Conservation (phyloP, 2,329 filamentous ascomycete genomes). For the Colletotrichum abscissum region DNA sequence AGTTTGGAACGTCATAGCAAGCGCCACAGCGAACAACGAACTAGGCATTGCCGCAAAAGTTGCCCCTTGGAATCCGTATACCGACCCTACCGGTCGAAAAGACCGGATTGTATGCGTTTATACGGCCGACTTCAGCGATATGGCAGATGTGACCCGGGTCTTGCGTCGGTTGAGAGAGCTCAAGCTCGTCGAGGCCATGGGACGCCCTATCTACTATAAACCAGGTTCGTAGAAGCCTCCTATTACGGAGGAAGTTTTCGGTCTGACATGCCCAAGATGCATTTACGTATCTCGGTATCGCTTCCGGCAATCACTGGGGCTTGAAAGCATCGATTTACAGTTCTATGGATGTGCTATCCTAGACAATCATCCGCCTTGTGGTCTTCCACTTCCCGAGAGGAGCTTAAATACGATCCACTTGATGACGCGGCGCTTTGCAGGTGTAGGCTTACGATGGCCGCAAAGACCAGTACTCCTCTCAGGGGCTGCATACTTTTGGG, state of each 20-base stretch:
- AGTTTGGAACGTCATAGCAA: conserved; percentile 74
- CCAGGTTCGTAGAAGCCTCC: conserved; percentile 61
- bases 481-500: neutral
- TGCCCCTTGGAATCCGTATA: conserved; percentile 58
- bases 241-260: neutral
- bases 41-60: conserved; percentile 82
- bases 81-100: conserved; percentile 53
- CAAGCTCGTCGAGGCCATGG: conserved; percentile 63
- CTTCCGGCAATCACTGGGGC: conserved; percentile 69
- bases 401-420: neutral
- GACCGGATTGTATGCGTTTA: conserved; percentile 80
- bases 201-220: conserved; percentile 80
- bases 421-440: neutral
- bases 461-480: neutral
- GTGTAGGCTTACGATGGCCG: neutral
- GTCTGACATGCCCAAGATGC: conserved; percentile 61
- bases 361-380: neutral
- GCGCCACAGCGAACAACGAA: conserved; percentile 74
- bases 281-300: conserved; percentile 74
- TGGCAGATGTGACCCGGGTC: conserved; percentile 75
- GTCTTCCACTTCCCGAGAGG: neutral
- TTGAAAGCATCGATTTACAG: conserved; percentile 69
- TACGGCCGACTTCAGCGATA: conserved; percentile 78
- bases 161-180: conserved; percentile 71
- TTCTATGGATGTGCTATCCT: conserved; percentile 53